These are phyloP conservation scores for Aspergillus ochraceus DNA, from an alignment of 2,329 filamentous ascomycete genomes.

Conservation along the genomic window DNA sequence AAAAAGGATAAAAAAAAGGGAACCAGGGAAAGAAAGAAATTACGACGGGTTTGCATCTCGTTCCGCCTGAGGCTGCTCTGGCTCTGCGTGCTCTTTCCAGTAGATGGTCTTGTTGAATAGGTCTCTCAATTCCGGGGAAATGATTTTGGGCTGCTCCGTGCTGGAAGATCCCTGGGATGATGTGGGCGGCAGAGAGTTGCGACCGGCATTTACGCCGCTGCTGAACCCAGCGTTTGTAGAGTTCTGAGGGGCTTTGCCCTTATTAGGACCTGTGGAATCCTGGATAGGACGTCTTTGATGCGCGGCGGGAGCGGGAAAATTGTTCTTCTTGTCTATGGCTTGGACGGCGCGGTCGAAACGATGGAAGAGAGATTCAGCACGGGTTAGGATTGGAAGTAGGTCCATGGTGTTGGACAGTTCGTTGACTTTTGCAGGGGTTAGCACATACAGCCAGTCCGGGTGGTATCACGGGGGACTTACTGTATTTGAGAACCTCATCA, in stretches of 20 bases:
- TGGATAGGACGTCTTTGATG: slow-evolving; percentile 49
- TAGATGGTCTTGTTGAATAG: slow-evolving; percentile 62
- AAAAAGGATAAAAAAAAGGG: neutral
- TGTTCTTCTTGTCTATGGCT: slow-evolving; percentile 85
- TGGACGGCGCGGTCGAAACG: slow-evolving; percentile 87
- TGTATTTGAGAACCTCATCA: slow-evolving; percentile 95
- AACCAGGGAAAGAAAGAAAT: neutral
- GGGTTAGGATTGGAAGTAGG: slow-evolving; percentile 77
- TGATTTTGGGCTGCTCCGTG: slow-evolving; percentile 50
- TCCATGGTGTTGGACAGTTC: slow-evolving; percentile 94
- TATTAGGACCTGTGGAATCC: slow-evolving; percentile 19
- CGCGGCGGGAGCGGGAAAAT: slow-evolving; percentile 63
- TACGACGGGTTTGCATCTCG: neutral
- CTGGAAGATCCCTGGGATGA: slow-evolving; percentile 1
- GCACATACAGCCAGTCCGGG: neutral
- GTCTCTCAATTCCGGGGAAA: slow-evolving; percentile 63
- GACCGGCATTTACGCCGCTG: slow-evolving; percentile 19
- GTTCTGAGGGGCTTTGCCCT: slow-evolving; percentile 33
- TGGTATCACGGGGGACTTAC: slow-evolving; percentile 52
- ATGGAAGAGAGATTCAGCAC: slow-evolving; percentile 84
- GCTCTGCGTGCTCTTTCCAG: slow-evolving; percentile 34
- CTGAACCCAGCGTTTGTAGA: slow-evolving; percentile 23
- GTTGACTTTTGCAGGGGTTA: slow-evolving; percentile 65
- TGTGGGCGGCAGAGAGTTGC: neutral
- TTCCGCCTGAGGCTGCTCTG: neutral